Base-by-base conservation (phyloP, 345 rosid genomes). In the Rhizophora apiculata region DNA sequence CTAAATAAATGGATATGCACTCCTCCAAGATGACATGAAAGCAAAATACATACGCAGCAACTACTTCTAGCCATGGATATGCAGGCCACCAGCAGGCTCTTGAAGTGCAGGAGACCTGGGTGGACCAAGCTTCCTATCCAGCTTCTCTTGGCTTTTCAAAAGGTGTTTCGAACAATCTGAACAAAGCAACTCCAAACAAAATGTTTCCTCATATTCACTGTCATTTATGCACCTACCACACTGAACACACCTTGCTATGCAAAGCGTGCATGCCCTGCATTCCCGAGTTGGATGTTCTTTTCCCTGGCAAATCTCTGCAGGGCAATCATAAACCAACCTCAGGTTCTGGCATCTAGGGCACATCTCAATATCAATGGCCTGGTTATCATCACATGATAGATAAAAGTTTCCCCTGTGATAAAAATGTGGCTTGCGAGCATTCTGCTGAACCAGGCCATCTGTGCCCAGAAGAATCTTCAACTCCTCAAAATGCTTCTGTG, bases 221-320 rank as follows among this genome's bases (percentile, higher is more conserved):
- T 86, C 94, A 69, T 84, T 86, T 61, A 95, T 81, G 81, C 99
- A 92, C 66, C 88, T 74, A 62, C 99, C 98, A 82, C 99, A 95
- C 56, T 88, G 87, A 65, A 68, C 80, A 73, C 99, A 95, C 62
- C 98, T 85, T 69, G 76, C 65, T 72, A 92, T 86, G 81, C 99
- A 95, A 57, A 92, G 82, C 0, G 81, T 83, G 86, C 99, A 95
- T 6, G 90, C 99, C 76, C 99, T 86, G 70, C 99, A 95, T 6
- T 68, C 72, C 54, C 69, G 82, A 69, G 75, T 39, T 13, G 79
- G 59, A 63, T 75, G 68, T 34, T 73, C 82, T 62, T 81, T 85
- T 78, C 78, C 82, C 76, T 77, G 86, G 77, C 99, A 95, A 64
- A 77, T 82, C 74, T 92, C 89, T 0, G 84, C 88, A 24, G 99